Evolutionary conservation across 306 rosid genomes (phyloP), one percentile per base, ranked within the genome.

Genomic region (Malus sylvestris): DNA sequence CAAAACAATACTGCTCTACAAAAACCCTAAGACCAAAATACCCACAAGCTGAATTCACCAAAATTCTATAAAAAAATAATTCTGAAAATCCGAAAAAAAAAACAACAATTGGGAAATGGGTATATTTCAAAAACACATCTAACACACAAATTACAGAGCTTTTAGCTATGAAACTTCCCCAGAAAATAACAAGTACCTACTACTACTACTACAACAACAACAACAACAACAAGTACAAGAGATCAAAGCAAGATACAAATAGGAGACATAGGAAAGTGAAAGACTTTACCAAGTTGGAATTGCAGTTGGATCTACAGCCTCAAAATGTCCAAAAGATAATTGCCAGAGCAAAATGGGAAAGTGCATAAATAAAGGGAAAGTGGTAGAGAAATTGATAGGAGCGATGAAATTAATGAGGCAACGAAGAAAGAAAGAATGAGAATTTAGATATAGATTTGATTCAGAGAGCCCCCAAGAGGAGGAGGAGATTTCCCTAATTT

Each of bases 1-100:
- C 10, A 8, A 49, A 38, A 40, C 40, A 42, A 71, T 20, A 52
- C 27, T 38, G 40, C 3, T 8, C 25, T 10, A 15, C 10, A 33
- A 60, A 80, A 86, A 86, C 86, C 92, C 88, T 76, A 82, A 65
- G 25, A 65, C 72, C 27, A 23, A 64, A 30, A 63, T 67, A 77
- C 76, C 82, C 81, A 72, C 33, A 79, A 57, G 52, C 72, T 49
- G 64, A 60, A 77, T 60, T 68, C 62, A 7, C 72, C 72, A 53
- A 76, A 78, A 53, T 46, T 46, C 33, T 32, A 64, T 62, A 6
- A 30, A 65, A 69, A 46, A 46, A 23, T 27, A 46, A 23, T 33
- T 42, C 57, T 14, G 61, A 42, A 19, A 67, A 27, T 60, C 33
- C 42, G 68, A 19, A 33, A 77, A 74, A 77, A 74, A 72, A 65